Percentiles rank a stretch among this genome's conserved stretches.
These are phyloP conservation scores for Hyaloperonospora arabidopsidis DNA, from an alignment of 352 stramenopile species.

Conservation along the genomic window DNA sequence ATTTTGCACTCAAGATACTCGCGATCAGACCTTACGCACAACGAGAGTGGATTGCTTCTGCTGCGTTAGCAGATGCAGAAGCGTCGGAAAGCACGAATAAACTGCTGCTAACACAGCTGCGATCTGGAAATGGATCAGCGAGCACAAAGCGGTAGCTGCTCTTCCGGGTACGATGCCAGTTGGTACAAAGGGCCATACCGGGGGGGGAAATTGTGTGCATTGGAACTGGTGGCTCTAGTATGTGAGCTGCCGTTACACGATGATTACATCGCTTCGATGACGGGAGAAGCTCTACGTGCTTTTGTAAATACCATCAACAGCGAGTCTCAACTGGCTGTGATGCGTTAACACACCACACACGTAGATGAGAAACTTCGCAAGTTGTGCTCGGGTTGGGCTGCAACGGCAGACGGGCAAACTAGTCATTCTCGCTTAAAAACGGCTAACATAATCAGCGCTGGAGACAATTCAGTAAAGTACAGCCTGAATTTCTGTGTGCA, in stretches of 20 bases:
- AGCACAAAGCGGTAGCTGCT: neutral
- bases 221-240: neutral
- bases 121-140: neutral
- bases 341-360: no score
- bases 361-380: neutral
- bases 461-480: no score
- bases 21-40: neutral
- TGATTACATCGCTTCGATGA: neutral
- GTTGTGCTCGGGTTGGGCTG: neutral
- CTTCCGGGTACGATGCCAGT: neutral
- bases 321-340: neutral
- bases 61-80: neutral
- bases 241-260: neutral
- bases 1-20: neutral
- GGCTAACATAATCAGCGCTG: no score
- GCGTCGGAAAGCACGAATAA: neutral
- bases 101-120: neutral
- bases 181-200: neutral
- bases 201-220: neutral
- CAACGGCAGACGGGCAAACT: neutral
- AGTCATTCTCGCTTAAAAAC: no score
- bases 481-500: neutral
- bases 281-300: neutral
- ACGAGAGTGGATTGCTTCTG: neutral
- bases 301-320: neutral